These are phyloP conservation scores for Fraxinus albicans DNA, from an alignment of 305 asterid species.

Conservation along the genomic window DNA sequence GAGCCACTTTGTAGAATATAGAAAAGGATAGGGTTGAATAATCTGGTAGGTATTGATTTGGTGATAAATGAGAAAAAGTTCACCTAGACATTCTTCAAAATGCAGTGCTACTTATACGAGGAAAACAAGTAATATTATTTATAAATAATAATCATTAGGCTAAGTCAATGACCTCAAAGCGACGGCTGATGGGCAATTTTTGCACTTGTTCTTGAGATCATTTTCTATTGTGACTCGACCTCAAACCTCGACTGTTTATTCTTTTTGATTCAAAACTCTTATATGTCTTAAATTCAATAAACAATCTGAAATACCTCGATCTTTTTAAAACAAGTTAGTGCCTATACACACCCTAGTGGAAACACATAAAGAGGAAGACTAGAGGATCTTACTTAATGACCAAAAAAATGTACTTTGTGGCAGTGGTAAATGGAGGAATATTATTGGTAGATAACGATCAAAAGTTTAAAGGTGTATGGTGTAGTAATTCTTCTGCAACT, in stretches of 20 bases:
- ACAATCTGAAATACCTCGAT: not conserved
- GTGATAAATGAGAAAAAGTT: not conserved
- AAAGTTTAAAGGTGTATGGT: not conserved
- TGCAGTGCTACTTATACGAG: not conserved
- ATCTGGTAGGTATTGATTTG: not conserved
- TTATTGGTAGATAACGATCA: not conserved
- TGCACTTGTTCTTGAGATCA: not conserved
- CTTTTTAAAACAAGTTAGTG: not conserved
- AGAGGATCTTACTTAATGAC: not conserved
- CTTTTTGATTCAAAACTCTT: not conserved
- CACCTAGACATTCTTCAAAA: not conserved
- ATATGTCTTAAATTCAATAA: not conserved
- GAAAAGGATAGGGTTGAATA: not conserved
- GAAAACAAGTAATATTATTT: not conserved
- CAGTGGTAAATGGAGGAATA: not conserved
- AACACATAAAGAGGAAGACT: not conserved
- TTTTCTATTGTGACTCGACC: not conserved
- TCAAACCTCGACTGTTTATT: not conserved
- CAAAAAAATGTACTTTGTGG: not conserved
- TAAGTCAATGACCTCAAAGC: not conserved
- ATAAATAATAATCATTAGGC: not conserved
- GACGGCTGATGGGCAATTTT: not conserved
- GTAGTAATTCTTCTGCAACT: not conserved
- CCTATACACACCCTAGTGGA: not conserved
- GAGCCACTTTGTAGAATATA: not conserved